Conservation (phyloP, 2,329 filamentous ascomycete species). For the Ampelomyces quisqualis region DNA sequence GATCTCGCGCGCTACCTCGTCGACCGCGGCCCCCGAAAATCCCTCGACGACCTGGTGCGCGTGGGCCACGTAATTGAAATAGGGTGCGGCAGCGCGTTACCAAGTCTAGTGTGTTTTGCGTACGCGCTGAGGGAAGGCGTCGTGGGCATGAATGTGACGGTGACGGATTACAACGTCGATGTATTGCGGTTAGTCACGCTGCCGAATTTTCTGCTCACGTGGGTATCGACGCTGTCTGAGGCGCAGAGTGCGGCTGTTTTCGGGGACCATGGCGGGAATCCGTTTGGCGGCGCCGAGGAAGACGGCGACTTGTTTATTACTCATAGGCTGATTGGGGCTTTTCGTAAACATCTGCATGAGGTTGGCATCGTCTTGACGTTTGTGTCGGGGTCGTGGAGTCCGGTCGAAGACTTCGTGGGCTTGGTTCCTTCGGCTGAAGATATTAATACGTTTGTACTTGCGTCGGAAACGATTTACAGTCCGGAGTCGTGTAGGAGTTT, state of each 20-base stretch:
- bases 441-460: slow-evolving; percentile 57
- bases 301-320: slow-evolving; percentile 65
- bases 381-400: slow-evolving; percentile 73
- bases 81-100: slow-evolving; percentile 76
- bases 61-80: slow-evolving; percentile 60
- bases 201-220: slow-evolving; percentile 74
- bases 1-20: slow-evolving; percentile 69
- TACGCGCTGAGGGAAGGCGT: slow-evolving; percentile 55
- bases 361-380: slow-evolving; percentile 62
- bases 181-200: slow-evolving; percentile 77
- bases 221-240: slow-evolving; percentile 44
- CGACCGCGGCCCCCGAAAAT: slow-evolving; percentile 51
- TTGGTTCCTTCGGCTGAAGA: slow-evolving; percentile 51
- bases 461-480: slow-evolving; percentile 82
- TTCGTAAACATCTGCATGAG: slow-evolving; percentile 55
- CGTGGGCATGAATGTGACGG: slow-evolving; percentile 59
- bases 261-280: slow-evolving; percentile 17
- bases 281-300: slow-evolving; percentile 14
- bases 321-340: slow-evolving; percentile 58
- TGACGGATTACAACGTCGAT: slow-evolving; percentile 78
- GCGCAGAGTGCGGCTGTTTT: slow-evolving; percentile 18
- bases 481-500: slow-evolving; percentile 70
- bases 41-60: slow-evolving; percentile 51
- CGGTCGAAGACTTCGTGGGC: slow-evolving; percentile 56
- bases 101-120: slow-evolving; percentile 70